Base-by-base conservation (phyloP, 176 grass and related monocot genomes). In the Eleusine coracana region DNA sequence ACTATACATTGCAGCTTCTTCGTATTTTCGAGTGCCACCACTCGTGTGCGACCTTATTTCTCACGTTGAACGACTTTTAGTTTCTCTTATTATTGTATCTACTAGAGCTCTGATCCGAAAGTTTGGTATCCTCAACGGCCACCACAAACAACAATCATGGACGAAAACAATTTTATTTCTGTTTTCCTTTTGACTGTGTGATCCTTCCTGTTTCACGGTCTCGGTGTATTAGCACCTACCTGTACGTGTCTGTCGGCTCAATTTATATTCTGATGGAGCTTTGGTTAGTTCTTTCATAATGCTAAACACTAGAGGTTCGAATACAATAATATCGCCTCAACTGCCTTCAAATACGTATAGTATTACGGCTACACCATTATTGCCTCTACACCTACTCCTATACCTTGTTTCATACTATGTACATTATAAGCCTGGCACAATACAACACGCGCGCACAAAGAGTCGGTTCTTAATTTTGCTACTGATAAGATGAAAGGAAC, bases 401-500 rank as follows among this genome's bases (percentile, higher is more conserved):
- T 23, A 23, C 21, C 3, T 25, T 25, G 21, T 59, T 59, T 59
- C 56, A 59, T 1, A 23, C 18, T 1, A 5, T 34, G 31, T 34
- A 34, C 31, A 34, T 34, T 34, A 34, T 34, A 34, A 34, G 2
- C 1, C 31, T 34, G 31, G 31, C 31, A 34, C 31, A 34, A 34
- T 34, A 34, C 31, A 34, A 34, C 31, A 34, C 31, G 31, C 31
- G 2, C 31, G 31, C 31, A 34, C 31, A 34, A 34, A 34, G 31
- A 34, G 52, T 55, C 17, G 17, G 52, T 55, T 17, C 52, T 55
- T 18, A n/a, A 46, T 46, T 11, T 11, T 46, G 44, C 44, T 46
- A 46, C 18, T 8, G 31, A 34, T 34, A 58, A n/a, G 54, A 58
- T 44, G 68, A 61, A 46, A 82, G 68, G 12, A 82, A 82, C 80